These are phyloP conservation scores for Warburgia ugandensis DNA, from an alignment of 164 flowering plant species.

Conservation along the genomic window DNA sequence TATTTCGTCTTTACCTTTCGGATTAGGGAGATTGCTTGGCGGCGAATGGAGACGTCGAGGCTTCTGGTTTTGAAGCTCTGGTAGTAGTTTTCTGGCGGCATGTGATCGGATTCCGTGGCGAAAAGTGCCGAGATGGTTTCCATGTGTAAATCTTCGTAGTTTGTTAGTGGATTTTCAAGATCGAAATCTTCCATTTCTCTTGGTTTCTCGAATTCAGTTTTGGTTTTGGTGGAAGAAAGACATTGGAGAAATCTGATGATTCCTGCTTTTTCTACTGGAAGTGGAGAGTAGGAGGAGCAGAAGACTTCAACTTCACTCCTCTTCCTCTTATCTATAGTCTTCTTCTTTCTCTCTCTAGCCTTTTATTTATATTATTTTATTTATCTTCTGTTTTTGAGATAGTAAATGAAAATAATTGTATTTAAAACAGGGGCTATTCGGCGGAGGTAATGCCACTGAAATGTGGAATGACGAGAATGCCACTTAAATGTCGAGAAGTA, in stretches of 20 bases:
- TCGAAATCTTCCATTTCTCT: conserved; percentile 21
- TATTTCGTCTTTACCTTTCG: conserved; percentile 22
- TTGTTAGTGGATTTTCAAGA: conserved; percentile 52
- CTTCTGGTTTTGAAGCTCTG: conserved; percentile 12
- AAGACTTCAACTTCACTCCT: conserved; percentile 22
- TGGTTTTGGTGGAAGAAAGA: conserved; percentile 2
- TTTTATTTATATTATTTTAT: neutral
- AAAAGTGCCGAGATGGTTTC: conserved; percentile 35
- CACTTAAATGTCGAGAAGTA: conserved; percentile 1
- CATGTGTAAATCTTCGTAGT: conserved; percentile 11
- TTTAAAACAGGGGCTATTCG: too few relatives aligned
- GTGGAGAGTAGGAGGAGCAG: neutral
- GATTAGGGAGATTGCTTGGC: conserved; percentile 33
- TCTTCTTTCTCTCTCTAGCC: neutral
- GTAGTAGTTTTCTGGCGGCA: conserved; percentile 27
- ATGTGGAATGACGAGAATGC: neutral
- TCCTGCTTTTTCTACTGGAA: conserved; percentile 6
- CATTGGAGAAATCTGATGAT: conserved; percentile 6
- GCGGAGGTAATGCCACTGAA: too few relatives aligned
- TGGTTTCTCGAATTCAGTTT: neutral
- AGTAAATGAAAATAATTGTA: conserved; percentile 6
- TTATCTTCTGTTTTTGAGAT: conserved; percentile 13
- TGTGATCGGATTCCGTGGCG: conserved; percentile 45
- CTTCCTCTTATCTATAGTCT: conserved; percentile 3
- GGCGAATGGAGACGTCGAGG: conserved; percentile 22